These are phyloP conservation scores for Solanum virginianum DNA, from an alignment of 257 asterid genomes.

Conservation along the genomic window DNA sequence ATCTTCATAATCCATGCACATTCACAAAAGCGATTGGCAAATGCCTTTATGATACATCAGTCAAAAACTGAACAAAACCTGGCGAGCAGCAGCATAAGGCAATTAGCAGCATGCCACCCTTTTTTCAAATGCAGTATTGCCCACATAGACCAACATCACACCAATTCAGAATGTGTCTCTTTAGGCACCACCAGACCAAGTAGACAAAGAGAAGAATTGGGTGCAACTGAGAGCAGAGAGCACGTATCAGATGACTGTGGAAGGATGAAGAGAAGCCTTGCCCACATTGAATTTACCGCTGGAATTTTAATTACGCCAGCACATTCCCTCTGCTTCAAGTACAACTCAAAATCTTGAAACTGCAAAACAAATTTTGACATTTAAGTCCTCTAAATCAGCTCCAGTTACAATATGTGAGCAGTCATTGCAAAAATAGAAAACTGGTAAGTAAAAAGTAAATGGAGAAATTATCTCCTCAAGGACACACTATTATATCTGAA, in stretches of 20 bases:
- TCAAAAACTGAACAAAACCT: not conserved
- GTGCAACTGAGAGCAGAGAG: conserved; percentile 63
- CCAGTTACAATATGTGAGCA: not conserved
- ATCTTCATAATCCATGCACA: not conserved
- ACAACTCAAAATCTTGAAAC: conserved; percentile 74
- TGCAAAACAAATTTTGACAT: conserved; percentile 19
- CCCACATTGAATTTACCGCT: conserved; percentile 58
- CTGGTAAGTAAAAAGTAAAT: not conserved
- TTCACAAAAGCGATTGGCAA: not conserved
- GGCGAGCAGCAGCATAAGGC: not conserved
- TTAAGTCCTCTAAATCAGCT: not conserved
- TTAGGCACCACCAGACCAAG: conserved; percentile 77
- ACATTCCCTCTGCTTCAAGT: conserved; percentile 92
- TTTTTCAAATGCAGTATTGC: not conserved
- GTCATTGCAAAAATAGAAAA: not conserved
- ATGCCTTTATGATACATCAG: not conserved
- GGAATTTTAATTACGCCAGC: conserved; percentile 94
- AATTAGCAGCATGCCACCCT: not conserved
- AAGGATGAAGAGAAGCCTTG: conserved; percentile 76
- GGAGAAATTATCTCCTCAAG: not conserved
- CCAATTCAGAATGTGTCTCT: conserved; percentile 50
- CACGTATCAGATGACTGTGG: conserved; percentile 67
- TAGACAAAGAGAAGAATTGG: conserved; percentile 65
- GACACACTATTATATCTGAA: not conserved
- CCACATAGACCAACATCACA: conserved; percentile 10